phyloP scores from a whole-genome alignment of 352 stramenopile species.

The Phytophthora tubulina region DNA sequence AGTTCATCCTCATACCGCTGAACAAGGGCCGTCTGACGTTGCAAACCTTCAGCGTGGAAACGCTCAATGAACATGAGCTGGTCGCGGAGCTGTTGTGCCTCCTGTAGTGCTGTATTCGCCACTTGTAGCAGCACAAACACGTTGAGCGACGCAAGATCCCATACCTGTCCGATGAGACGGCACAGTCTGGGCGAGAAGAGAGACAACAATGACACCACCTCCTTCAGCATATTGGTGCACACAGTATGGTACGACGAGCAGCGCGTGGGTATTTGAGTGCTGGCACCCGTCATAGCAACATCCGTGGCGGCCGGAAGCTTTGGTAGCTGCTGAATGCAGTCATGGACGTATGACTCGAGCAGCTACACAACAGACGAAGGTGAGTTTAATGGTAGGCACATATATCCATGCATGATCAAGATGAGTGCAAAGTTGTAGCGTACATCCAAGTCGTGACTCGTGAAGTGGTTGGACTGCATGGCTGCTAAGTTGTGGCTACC shows the following conservation, averaged over 20 bases:
- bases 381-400: background rate
- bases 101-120: conserved; percentile 46
- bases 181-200: conserved; percentile 60
- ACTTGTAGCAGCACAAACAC: conserved; percentile 72
- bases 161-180: conserved; percentile 62
- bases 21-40: conserved; percentile 41
- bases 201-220: conserved; percentile 52
- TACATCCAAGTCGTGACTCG: conserved; percentile 60
- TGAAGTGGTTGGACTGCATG: conserved; percentile 56
- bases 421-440: background rate
- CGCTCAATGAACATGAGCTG: conserved; percentile 43
- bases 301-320: conserved; percentile 39
- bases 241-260: conserved; percentile 59
- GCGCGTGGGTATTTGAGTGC: conserved; percentile 47
- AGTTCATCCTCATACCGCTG: conserved; percentile 54
- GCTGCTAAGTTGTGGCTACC: background rate
- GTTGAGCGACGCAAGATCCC: conserved; percentile 73
- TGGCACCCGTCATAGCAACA: conserved; percentile 11
- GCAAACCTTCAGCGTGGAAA: conserved; percentile 43
- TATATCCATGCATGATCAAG: background rate
- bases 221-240: conserved; percentile 64
- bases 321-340: conserved; percentile 60
- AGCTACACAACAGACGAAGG: conserved; percentile 28
- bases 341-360: conserved; percentile 68
- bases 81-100: conserved; percentile 43